phyloP scores from a whole-genome alignment of 371 early-diverging fungal genomes.

The Rhizomucor miehei region DNA sequence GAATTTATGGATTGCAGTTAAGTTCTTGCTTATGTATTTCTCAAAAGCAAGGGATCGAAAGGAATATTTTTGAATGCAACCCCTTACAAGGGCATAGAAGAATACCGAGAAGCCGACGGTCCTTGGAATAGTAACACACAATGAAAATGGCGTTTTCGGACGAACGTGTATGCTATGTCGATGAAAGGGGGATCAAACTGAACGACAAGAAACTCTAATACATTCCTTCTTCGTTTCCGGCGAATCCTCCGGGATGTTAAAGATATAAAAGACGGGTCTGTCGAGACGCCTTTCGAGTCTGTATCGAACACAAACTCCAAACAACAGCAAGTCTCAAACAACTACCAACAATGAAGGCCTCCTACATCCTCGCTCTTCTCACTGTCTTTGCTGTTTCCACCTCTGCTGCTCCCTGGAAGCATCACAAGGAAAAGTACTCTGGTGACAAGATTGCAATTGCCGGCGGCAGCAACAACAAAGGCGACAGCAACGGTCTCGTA shows the following conservation, averaged over 20 bases:
- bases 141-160: too few relatives aligned
- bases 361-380: constrained; percentile 19
- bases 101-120: too few relatives aligned
- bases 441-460: neutral
- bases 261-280: neutral
- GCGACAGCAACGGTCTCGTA: neutral
- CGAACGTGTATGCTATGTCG: too few relatives aligned
- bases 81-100: too few relatives aligned
- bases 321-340: constrained; percentile 2
- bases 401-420: constrained; percentile 20
- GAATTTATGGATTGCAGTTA: too few relatives aligned
- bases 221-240: neutral
- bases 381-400: constrained; percentile 16
- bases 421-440: neutral
- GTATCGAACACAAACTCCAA: constrained; percentile 1
- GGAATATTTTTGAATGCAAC: too few relatives aligned
- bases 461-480: neutral
- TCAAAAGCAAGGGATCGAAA: too few relatives aligned
- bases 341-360: constrained; percentile 24
- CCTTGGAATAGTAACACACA: too few relatives aligned
- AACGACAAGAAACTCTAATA: too few relatives aligned
- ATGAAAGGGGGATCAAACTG: too few relatives aligned
- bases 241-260: neutral
- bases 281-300: neutral
- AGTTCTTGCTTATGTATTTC: too few relatives aligned